A percentile compares a stretch with the other conserved stretches of the same genome.
phyloP scores from a whole-genome alignment of 2,329 filamentous ascomycete genomes.

The Colletotrichum lupini region DNA sequence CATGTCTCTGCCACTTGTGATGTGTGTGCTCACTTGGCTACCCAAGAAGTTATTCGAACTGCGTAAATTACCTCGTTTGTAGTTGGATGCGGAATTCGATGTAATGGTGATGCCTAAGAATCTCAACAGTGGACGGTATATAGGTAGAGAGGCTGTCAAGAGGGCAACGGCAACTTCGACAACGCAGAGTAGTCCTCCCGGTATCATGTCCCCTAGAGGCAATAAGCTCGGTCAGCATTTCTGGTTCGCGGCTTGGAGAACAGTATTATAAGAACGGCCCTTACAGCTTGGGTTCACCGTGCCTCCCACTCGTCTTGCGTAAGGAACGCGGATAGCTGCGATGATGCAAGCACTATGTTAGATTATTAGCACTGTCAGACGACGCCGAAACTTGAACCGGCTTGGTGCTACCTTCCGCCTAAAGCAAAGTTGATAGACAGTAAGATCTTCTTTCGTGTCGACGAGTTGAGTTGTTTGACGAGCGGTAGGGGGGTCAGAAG shows the following conservation, averaged over 20 bases:
- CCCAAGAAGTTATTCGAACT: neutral
- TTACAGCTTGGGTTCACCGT: slow-evolving; percentile 20
- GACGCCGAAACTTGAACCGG: too few relatives aligned
- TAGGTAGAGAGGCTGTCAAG: slow-evolving; percentile 11
- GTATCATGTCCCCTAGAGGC: slow-evolving; percentile 16
- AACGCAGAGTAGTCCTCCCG: slow-evolving; percentile 17
- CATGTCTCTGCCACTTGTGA: slow-evolving; percentile 7
- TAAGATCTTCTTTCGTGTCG: slow-evolving; percentile 8
- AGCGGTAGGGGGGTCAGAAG: slow-evolving; percentile 14
- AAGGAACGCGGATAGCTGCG: slow-evolving; percentile 16
- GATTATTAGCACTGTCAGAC: neutral
- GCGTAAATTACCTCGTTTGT: neutral
- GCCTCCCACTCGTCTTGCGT: slow-evolving; percentile 14
- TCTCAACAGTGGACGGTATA: slow-evolving; percentile 4
- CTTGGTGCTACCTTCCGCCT: slow-evolving; percentile 3
- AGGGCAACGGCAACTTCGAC: slow-evolving; percentile 13
- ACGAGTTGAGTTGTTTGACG: slow-evolving; percentile 11
- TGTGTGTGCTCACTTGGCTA: slow-evolving; percentile 14
- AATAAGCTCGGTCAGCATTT: neutral
- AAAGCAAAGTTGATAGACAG: slow-evolving; percentile 20
- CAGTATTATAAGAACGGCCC: neutral
- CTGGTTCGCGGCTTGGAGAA: too few relatives aligned
- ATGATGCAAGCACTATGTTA: slow-evolving; percentile 8
- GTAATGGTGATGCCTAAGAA: slow-evolving; percentile 1
- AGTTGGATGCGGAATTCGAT: neutral